These are phyloP conservation scores for Keqinozyma sinolaborantium DNA, from an alignment of 1,139 yeast genomes.

Conservation along the genomic window DNA sequence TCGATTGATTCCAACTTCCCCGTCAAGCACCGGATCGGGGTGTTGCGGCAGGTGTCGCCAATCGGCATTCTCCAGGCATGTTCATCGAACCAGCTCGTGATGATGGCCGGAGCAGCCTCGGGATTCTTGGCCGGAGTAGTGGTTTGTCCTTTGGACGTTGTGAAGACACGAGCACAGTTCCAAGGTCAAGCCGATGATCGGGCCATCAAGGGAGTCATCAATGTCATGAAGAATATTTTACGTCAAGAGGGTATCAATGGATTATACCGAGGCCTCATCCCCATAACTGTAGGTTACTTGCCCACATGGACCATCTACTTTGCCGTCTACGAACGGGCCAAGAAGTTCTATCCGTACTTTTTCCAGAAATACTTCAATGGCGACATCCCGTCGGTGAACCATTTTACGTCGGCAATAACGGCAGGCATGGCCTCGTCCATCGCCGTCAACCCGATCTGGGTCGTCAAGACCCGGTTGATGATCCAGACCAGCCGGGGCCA, in stretches of 20 bases:
- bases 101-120: conserved; percentile 43
- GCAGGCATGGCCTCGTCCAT: conserved; percentile 89
- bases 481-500: conserved; percentile 62
- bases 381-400: conserved; percentile 50
- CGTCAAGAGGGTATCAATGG: conserved; percentile 81
- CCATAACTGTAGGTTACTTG: conserved; percentile 87
- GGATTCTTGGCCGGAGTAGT: conserved; percentile 46
- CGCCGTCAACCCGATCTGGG: conserved; percentile 97
- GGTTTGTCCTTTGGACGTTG: conserved; percentile 47
- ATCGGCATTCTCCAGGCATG: conserved; percentile 19
- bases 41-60: conserved; percentile 19
- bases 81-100: conserved; percentile 34
- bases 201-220: conserved; percentile 55
- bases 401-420: conserved; percentile 77
- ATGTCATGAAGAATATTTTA: conserved; percentile 61
- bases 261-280: conserved; percentile 84
- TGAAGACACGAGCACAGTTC: conserved; percentile 45
- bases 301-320: conserved; percentile 98
- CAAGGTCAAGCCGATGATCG: conserved; percentile 24
- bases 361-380: conserved; percentile 24
- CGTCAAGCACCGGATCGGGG: conserved; percentile 19
- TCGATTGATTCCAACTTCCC: conserved; percentile 18
- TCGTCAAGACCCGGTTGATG: conserved; percentile 91
- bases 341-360: conserved; percentile 34
- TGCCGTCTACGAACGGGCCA: conserved; percentile 80